Evolutionary conservation across 108 stramenopile genomes (phyloP), one percentile per base, ranked within the genome.

Genomic region (Seminavis robusta): DNA sequence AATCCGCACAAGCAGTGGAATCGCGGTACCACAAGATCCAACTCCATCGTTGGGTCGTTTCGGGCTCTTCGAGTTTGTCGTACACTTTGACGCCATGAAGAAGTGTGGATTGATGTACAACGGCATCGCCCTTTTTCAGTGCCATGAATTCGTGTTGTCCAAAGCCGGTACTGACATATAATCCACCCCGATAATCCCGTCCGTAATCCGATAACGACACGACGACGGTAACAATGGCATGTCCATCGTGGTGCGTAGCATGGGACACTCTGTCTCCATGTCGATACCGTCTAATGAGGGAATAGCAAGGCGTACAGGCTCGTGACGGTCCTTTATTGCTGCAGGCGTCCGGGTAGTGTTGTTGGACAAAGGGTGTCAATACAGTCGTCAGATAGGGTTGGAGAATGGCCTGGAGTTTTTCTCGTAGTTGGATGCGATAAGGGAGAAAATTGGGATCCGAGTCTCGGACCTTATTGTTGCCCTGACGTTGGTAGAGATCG

Each of bases 11-110:
- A 11, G 37, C 29, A 5, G 40, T 26, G 13, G 55, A 56, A 56
- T 56, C 55, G 20, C 55, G 38, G 40, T 41, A 56, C 55, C 55
- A 56, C 23, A 56, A 2, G 29, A 56, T 23, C 55, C 55, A 56
- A 39, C 39, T 41, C 55, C 55, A 56, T 17, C 55, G 55, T 29
- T 56, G 39, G 1, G 38, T 28, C 20, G 37, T 28, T 5, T 28
- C 40, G 6, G 37, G 37, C 30, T 49, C 48, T 19, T 49, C 48
- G 4, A 28, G 48, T 31, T 29, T 1, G 28, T 49, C 48, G 24
- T 39, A 39, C 13, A 56, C 55, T 28, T 56, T 40, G 24, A 56
- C 55, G n/a, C 55, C 55, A 29, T 56, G 55, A n/a, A 39, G 40
- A 0, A 56, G 55, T 27, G 40, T 40, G 29, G 24, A 23, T 24